Conservation (phyloP, 176 grass and related monocot species). For the Lolium multiflorum region DNA sequence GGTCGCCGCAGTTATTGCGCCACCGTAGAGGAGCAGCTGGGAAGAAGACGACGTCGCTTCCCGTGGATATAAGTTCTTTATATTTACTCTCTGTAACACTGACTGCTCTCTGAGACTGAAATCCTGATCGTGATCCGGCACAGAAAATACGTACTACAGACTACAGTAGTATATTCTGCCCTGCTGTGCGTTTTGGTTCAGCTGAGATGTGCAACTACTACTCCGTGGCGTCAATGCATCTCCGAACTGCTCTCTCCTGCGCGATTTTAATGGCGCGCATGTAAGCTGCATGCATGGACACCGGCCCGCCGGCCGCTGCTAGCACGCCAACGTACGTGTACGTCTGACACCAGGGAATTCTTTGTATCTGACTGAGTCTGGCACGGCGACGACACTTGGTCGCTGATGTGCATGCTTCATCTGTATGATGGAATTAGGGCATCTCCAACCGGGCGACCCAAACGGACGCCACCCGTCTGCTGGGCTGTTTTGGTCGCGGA, state of each 20-base stretch:
- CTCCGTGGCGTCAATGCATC: conserved; percentile 45
- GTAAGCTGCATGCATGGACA: conserved; percentile 15
- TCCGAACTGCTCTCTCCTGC: neutral
- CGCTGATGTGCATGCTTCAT: neutral
- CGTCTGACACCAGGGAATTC: conserved; percentile 29
- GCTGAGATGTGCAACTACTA: conserved; percentile 17
- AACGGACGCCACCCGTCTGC: too few species aligned
- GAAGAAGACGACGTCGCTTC: conserved; percentile 19
- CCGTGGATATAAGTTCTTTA: conserved; percentile 33
- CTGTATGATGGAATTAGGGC: neutral
- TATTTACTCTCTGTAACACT: conserved; percentile 1
- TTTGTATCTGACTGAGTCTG: neutral
- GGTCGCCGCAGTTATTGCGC: conserved; percentile 22
- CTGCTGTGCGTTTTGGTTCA: conserved; percentile 2
- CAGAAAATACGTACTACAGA: neutral
- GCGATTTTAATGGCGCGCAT: conserved; percentile 20
- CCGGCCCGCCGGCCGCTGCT: neutral
- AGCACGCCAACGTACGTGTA: conserved; percentile 13
- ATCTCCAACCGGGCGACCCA: too few species aligned
- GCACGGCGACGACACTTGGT: conserved; percentile 4
- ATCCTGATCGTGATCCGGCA: neutral
- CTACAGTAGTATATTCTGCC: neutral
- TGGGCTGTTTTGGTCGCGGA: too few species aligned
- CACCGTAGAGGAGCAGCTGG: conserved; percentile 14
- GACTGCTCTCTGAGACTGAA: neutral